These are phyloP conservation scores for Botrytis fragariae DNA, from an alignment of 2,329 filamentous ascomycete species.

Conservation along the genomic window DNA sequence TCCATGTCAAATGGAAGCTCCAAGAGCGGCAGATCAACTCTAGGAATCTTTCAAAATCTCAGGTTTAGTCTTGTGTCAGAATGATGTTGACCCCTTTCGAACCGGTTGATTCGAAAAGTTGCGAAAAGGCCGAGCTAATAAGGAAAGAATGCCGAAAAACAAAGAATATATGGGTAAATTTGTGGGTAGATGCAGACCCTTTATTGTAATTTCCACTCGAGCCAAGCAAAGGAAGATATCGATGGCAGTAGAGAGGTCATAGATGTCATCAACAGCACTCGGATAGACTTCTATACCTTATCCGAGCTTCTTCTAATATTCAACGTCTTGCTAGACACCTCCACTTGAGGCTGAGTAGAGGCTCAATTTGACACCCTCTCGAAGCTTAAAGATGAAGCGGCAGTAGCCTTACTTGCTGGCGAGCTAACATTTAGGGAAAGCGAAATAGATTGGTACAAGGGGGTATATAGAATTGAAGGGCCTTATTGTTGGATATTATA, in stretches of 20 bases:
- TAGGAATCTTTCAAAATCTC: neutral
- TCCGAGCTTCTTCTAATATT: neutral
- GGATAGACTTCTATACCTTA: constrained; percentile 1
- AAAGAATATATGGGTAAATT: neutral
- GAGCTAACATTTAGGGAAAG: neutral
- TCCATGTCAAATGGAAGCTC: neutral
- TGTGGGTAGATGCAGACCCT: neutral
- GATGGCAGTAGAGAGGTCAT: neutral
- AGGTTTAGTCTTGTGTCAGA: neutral
- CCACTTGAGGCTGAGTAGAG: constrained; percentile 1
- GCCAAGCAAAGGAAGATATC: neutral
- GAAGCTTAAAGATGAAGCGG: neutral
- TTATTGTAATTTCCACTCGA: neutral
- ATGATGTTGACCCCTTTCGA: neutral
- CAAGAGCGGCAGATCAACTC: neutral
- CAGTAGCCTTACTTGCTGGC: neutral
- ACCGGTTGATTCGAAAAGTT: neutral
- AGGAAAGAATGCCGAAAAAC: neutral
- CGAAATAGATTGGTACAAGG: neutral
- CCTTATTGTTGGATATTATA: neutral
- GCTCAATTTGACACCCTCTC: neutral
- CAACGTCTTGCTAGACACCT: neutral
- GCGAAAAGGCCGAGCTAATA: neutral
- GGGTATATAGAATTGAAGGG: neutral
- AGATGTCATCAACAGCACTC: neutral